phyloP scores from a whole-genome alignment of 2,329 filamentous ascomycete genomes.

The Zalaria sp. region DNA sequence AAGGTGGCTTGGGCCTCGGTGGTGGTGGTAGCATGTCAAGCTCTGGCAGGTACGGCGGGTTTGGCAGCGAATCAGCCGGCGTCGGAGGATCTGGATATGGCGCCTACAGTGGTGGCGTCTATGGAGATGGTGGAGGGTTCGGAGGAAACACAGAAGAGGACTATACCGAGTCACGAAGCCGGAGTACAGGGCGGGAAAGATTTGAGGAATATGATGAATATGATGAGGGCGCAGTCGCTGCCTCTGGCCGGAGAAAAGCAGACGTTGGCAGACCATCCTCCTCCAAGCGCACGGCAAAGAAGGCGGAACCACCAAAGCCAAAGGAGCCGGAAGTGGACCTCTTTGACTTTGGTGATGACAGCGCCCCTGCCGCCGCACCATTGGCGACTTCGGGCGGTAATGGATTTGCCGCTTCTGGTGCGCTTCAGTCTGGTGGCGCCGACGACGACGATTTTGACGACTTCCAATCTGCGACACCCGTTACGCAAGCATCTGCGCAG shows the following conservation, averaged over 20 bases:
- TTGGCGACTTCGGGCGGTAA: slow-evolving; percentile 30
- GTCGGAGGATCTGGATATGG: slow-evolving; percentile 34
- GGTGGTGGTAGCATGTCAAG: slow-evolving; percentile 36
- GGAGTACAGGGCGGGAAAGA: slow-evolving; percentile 50
- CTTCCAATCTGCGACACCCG: slow-evolving; percentile 74
- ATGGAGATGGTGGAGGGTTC: slow-evolving; percentile 91
- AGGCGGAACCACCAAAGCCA: slow-evolving; percentile 58
- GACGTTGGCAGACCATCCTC: slow-evolving; percentile 15
- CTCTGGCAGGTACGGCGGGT: slow-evolving; percentile 65
- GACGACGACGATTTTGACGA: slow-evolving; percentile 91
- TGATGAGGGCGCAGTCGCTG: slow-evolving; percentile 54
- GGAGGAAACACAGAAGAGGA: slow-evolving; percentile 55
- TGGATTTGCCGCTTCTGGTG: slow-evolving; percentile 47
- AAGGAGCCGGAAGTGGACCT: slow-evolving; percentile 85
- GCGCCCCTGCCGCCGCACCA: slow-evolving; percentile 26
- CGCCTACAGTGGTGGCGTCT: slow-evolving; percentile 62
- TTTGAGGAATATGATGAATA: slow-evolving; percentile 98
- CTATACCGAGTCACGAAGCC: slow-evolving; percentile 50
- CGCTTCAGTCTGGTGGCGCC: slow-evolving; percentile 68
- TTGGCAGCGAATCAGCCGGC: slow-evolving; percentile 60
- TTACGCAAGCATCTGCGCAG: slow-evolving; percentile 24
- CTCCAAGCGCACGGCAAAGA: slow-evolving; percentile 37
- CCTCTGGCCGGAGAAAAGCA: slow-evolving; percentile 39
- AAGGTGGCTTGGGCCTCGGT: slow-evolving; percentile 57
- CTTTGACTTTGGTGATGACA: slow-evolving; percentile 68